phyloP scores from a whole-genome alignment of 1,284 basidiomycete genomes.

The Ganoderma multipileum region DNA sequence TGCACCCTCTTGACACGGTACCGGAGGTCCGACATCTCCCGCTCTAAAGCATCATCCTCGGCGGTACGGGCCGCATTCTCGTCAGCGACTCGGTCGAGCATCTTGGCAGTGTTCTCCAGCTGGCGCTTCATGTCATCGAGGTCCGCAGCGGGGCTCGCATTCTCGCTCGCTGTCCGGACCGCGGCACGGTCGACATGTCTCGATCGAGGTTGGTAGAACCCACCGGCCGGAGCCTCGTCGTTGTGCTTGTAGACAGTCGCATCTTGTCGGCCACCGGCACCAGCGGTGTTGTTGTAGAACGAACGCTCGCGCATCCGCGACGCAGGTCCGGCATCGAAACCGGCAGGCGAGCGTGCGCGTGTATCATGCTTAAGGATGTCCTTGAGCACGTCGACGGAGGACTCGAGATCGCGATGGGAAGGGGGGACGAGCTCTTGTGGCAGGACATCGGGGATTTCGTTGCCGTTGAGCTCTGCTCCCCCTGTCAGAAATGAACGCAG shows the following conservation, averaged over 20 bases:
- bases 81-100: constrained; percentile 80
- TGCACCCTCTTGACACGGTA: constrained; percentile 89
- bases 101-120: constrained; percentile 82
- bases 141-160: constrained; percentile 75
- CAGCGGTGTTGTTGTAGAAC: constrained; percentile 62
- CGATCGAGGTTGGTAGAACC: constrained; percentile 85
- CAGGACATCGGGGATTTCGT: constrained; percentile 86
- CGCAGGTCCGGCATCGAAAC: constrained; percentile 52
- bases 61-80: constrained; percentile 65
- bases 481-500: not conserved
- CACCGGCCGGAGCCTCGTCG: constrained; percentile 62
- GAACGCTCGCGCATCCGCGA: constrained; percentile 76
- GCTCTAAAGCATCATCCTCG: constrained; percentile 89
- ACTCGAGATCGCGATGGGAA: constrained; percentile 90
- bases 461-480: constrained; percentile 85
- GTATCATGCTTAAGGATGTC: constrained; percentile 90
- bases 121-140: constrained; percentile 89
- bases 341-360: constrained; percentile 62
- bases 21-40: constrained; percentile 89
- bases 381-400: constrained; percentile 91
- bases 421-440: constrained; percentile 93
- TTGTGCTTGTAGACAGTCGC: constrained; percentile 95
- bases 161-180: constrained; percentile 79
- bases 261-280: constrained; percentile 76
- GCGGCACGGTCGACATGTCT: constrained; percentile 90